Evolutionary conservation across 78 protist species (phyloP).

Genomic region (Thecamonas trahens): DNA sequence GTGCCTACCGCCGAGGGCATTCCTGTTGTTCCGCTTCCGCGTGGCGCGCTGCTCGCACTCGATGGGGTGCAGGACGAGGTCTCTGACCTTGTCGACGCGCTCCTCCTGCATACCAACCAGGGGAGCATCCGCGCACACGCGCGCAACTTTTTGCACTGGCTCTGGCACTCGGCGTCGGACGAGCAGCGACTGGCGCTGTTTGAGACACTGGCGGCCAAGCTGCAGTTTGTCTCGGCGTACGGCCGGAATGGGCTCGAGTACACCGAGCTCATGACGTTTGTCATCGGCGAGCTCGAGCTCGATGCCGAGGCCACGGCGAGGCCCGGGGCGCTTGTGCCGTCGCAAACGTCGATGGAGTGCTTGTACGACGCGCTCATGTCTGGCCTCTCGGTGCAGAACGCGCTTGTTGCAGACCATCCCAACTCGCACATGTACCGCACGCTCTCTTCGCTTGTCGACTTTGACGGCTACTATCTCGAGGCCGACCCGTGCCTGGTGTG

Average conservation of each 20-base stretch:
- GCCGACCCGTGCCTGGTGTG: conserved; percentile 56
- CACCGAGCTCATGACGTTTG: background rate
- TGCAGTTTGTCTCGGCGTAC: background rate
- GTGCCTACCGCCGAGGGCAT: too few species aligned
- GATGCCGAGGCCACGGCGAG: too few species aligned
- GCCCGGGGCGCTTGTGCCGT: too few species aligned
- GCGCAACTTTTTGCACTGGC: background rate
- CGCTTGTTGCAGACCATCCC: conserved; percentile 44
- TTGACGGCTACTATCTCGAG: conserved; percentile 72
- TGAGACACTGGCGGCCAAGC: background rate
- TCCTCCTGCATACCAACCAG: conserved; percentile 26
- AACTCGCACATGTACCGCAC: conserved; percentile 47
- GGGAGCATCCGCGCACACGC: background rate
- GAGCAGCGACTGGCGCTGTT: background rate
- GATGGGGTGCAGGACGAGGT: too few species aligned
- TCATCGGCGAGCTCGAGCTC: too few species aligned
- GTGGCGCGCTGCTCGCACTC: too few species aligned
- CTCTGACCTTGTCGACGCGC: conserved; percentile 2
- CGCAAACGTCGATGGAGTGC: conserved; percentile 17
- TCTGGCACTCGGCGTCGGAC: background rate
- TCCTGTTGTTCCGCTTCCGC: background rate
- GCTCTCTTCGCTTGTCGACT: conserved; percentile 28
- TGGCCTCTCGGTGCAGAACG: conserved; percentile 9
- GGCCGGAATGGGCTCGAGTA: background rate
- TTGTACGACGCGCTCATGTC: background rate